Evolutionary conservation across 768 basidiomycete genomes (phyloP).

Genomic region (Austroboletus eburneus): DNA sequence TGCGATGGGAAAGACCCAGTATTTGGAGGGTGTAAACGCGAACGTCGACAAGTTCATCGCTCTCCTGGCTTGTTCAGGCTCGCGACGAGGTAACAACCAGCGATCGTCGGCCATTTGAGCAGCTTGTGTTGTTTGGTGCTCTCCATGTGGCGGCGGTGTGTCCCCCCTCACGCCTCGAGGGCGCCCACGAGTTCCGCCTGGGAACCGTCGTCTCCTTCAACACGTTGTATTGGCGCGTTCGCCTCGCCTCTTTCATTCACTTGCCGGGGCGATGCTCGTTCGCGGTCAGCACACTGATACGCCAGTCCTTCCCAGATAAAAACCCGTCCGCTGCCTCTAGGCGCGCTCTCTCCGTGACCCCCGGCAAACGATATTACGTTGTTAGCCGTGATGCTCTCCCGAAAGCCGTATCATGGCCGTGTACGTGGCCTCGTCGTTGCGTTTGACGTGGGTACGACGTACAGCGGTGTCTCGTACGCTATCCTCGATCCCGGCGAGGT

Average conservation of each 20-base stretch:
- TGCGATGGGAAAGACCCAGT: constrained; percentile 27
- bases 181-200: constrained; percentile 12
- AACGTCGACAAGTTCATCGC: constrained; percentile 30
- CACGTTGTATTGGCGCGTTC: constrained; percentile 24
- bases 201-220: constrained; percentile 6
- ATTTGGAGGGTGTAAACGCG: constrained; percentile 24
- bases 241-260: constrained; percentile 23
- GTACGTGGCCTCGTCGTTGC: constrained; percentile 35
- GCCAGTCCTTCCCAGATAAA: constrained; percentile 19
- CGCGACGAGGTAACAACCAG: constrained; percentile 9
- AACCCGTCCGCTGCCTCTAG: constrained; percentile 1
- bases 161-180: too few relatives aligned
- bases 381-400: constrained; percentile 26
- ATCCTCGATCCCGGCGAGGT: constrained; percentile 40
- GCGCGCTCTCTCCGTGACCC: background rate
- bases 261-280: background rate
- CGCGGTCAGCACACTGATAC: too few relatives aligned
- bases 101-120: constrained; percentile 25
- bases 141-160: constrained; percentile 28
- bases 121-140: constrained; percentile 20
- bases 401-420: constrained; percentile 37
- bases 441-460: constrained; percentile 41
- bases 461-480: constrained; percentile 37
- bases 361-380: constrained; percentile 8
- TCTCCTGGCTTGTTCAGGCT: constrained; percentile 18